phyloP scores from a whole-genome alignment of 2,329 filamentous ascomycete genomes.

The Zymoseptoria passerinii region DNA sequence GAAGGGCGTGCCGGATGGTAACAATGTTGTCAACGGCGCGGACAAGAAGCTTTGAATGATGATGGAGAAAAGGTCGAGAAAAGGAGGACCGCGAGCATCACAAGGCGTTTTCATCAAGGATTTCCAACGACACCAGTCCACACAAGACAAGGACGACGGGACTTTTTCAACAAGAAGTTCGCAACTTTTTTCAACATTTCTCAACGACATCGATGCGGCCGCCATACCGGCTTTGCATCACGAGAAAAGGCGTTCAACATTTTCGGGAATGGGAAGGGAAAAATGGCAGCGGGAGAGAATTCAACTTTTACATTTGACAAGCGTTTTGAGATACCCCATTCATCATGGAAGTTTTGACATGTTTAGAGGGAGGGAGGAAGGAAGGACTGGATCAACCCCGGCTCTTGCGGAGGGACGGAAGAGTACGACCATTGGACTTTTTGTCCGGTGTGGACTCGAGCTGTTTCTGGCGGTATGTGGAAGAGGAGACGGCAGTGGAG shows the following conservation, averaged over 20 bases:
- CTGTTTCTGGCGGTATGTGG: background rate
- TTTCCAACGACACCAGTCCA: background rate
- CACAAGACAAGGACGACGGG: background rate
- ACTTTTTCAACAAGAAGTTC: background rate
- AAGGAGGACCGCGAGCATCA: background rate
- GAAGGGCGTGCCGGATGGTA: constrained; percentile 25
- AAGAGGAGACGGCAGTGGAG: background rate
- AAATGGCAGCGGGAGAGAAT: background rate
- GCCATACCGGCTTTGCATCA: background rate
- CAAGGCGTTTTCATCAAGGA: background rate
- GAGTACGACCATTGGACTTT: too few relatives aligned
- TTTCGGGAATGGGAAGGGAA: background rate
- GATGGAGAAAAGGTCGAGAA: background rate
- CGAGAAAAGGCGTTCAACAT: background rate
- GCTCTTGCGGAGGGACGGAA: background rate
- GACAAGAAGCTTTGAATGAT: constrained; percentile 13
- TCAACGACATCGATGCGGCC: background rate
- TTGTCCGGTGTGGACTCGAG: too few relatives aligned
- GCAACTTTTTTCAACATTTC: background rate
- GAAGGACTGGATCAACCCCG: background rate
- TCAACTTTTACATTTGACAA: constrained; percentile 1
- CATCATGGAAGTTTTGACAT: background rate
- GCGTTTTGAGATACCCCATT: background rate
- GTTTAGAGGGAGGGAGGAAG: background rate
- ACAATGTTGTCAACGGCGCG: constrained; percentile 25